These are phyloP conservation scores for Ramularia collo-cygni DNA, from an alignment of 2,329 filamentous ascomycete genomes.

Conservation along the genomic window DNA sequence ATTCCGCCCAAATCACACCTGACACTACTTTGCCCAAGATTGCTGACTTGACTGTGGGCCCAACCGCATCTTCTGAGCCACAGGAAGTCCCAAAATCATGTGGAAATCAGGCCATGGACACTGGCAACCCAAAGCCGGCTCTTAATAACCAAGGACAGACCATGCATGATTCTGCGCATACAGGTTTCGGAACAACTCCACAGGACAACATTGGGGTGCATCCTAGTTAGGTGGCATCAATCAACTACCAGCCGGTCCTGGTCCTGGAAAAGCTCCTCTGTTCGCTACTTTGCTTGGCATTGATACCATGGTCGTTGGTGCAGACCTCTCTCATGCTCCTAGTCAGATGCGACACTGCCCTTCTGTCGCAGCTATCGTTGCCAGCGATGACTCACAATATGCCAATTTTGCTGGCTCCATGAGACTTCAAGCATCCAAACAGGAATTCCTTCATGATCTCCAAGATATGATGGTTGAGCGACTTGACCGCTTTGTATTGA, in stretches of 20 bases:
- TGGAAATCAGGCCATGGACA: too few relatives aligned
- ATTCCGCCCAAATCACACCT: too few relatives aligned
- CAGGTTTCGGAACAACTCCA: too few relatives aligned
- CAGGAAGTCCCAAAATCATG: too few relatives aligned
- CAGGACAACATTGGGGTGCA: slow-evolving; percentile 2
- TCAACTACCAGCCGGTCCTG: slow-evolving; percentile 7
- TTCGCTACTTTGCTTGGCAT: too few relatives aligned
- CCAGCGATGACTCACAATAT: slow-evolving; percentile 29
- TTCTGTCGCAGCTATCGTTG: slow-evolving; percentile 38
- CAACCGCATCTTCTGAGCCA: too few relatives aligned
- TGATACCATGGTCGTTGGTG: slow-evolving; percentile 35
- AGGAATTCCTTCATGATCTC: slow-evolving; percentile 26
- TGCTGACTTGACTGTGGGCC: too few relatives aligned
- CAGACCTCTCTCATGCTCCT: slow-evolving; percentile 39
- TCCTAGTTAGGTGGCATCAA: slow-evolving; percentile 7
- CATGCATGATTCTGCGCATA: too few relatives aligned
- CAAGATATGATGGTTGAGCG: slow-evolving; percentile 25
- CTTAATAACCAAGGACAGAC: too few relatives aligned
- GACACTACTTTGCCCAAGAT: too few relatives aligned
- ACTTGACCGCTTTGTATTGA: slow-evolving; percentile 15
- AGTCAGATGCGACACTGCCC: slow-evolving; percentile 21
- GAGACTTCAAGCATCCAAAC: slow-evolving; percentile 26
- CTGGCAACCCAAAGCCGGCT: too few relatives aligned
- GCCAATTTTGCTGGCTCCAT: slow-evolving; percentile 32
- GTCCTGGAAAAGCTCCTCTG: neutral